phyloP scores from a whole-genome alignment of 805 yeast genomes.

The Hyphopichia homilentoma region DNA sequence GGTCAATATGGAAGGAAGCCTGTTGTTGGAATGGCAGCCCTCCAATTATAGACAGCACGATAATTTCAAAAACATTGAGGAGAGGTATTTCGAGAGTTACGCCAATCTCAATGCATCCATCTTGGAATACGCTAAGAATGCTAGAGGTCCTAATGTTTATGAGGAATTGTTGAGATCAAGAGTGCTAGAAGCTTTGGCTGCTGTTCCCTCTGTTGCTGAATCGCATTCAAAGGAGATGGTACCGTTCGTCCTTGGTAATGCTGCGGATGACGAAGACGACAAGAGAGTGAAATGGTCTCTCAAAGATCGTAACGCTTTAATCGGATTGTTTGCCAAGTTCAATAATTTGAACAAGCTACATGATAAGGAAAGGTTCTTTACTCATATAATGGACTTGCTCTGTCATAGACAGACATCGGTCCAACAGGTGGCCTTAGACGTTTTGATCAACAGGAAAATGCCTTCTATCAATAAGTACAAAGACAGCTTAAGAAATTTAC shows the following conservation, averaged over 20 bases:
- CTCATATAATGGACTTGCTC: constrained; percentile 51
- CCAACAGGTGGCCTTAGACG: constrained; percentile 71
- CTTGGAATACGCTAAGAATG: constrained; percentile 28
- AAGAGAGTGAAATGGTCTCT: constrained; percentile 34
- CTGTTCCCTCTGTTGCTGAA: constrained; percentile 71
- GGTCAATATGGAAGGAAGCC: constrained; percentile 2
- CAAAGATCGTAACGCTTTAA: constrained; percentile 53
- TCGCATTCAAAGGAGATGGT: constrained; percentile 51
- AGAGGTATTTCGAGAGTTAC: constrained; percentile 25
- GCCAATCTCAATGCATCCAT: constrained; percentile 31
- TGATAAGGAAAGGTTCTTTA: constrained; percentile 50
- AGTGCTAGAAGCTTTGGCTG: constrained; percentile 51
- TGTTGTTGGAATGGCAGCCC: constrained; percentile 36
- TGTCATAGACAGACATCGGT: constrained; percentile 57
- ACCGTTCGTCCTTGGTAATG: constrained; percentile 48
- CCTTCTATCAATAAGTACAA: constrained; percentile 60
- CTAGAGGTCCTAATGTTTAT: constrained; percentile 33
- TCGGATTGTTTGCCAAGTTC: constrained; percentile 63
- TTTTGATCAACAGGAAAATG: constrained; percentile 61
- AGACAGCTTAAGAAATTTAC: constrained; percentile 66
- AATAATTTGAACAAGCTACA: constrained; percentile 55
- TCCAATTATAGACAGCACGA: constrained; percentile 43
- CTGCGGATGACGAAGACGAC: constrained; percentile 23
- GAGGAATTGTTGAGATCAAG: constrained; percentile 52
- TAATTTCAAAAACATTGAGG: constrained; percentile 27